These are phyloP conservation scores for Eimeria praecox DNA, from an alignment of 169 alveolate genomes.

Conservation along the genomic window DNA sequence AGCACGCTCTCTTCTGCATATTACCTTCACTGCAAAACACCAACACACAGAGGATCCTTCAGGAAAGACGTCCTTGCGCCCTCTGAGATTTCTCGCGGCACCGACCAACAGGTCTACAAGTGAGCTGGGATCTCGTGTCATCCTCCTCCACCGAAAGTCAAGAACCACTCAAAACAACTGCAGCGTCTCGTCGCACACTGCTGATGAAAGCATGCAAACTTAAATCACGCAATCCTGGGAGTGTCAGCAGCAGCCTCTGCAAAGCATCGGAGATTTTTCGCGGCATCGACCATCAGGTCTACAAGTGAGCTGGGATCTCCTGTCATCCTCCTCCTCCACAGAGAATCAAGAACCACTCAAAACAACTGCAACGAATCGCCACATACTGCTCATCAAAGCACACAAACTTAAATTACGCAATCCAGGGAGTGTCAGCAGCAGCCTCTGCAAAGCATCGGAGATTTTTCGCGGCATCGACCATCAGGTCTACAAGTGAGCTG, in stretches of 20 bases:
- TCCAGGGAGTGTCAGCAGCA: background rate
- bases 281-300: conserved; percentile 84
- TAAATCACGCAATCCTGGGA: background rate
- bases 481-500: conserved; percentile 89
- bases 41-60: background rate
- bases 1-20: background rate
- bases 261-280: conserved; percentile 76
- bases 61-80: background rate
- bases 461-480: conserved; percentile 84
- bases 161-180: background rate
- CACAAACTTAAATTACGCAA: background rate
- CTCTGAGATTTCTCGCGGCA: conserved; percentile 84
- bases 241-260: background rate
- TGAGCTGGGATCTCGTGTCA: conserved; percentile 90
- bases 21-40: background rate
- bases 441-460: conserved; percentile 45
- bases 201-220: background rate
- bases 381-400: background rate
- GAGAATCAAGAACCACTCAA: too few relatives aligned
- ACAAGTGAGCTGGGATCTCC: conserved; percentile 90
- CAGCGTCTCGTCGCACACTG: background rate
- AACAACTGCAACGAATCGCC: background rate
- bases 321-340: conserved; percentile 77
- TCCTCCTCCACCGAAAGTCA: conserved; percentile 25
- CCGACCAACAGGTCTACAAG: conserved; percentile 83